These are phyloP conservation scores for Ophiocordyceps camponoti-leonardi DNA, from an alignment of 2,329 filamentous ascomycete genomes.

Conservation along the genomic window DNA sequence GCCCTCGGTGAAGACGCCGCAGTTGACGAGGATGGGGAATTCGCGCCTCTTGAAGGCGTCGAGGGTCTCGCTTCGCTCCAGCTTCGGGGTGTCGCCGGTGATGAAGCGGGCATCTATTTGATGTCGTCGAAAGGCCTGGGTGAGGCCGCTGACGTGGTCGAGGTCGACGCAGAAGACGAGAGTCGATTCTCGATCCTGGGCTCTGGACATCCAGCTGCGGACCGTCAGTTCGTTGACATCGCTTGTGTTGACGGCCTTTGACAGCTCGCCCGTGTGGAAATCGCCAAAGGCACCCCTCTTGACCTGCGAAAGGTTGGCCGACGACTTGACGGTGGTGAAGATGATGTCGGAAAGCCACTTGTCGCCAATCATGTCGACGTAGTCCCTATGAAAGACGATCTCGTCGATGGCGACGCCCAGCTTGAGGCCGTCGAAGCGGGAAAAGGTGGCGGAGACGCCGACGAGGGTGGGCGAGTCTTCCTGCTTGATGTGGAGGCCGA, in stretches of 20 bases:
- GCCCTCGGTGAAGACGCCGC: constrained; percentile 90
- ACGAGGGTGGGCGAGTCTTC: constrained; percentile 46
- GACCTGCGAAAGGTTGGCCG: constrained; percentile 61
- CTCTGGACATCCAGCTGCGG: constrained; percentile 69
- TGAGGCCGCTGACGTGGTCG: constrained; percentile 60
- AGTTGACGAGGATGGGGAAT: constrained; percentile 83
- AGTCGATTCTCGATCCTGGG: constrained; percentile 53
- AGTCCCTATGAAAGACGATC: constrained; percentile 82
- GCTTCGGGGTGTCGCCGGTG: constrained; percentile 60
- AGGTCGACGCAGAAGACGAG: constrained; percentile 91
- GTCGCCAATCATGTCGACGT: constrained; percentile 55
- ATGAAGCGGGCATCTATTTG: constrained; percentile 75
- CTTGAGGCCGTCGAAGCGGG: constrained; percentile 65
- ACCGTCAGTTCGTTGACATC: constrained; percentile 72
- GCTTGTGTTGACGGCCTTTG: constrained; percentile 64
- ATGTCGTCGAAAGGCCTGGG: constrained; percentile 54
- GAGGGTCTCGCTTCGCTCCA: constrained; percentile 51
- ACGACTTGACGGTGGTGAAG: constrained; percentile 81
- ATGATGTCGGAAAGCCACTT: constrained; percentile 86
- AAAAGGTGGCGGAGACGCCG: constrained; percentile 72
- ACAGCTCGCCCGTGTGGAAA: constrained; percentile 64
- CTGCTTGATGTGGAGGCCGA: constrained; percentile 42
- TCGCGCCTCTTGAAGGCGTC: constrained; percentile 59
- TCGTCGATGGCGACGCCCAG: constrained; percentile 79
- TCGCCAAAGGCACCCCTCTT: constrained; percentile 48